Evolutionary conservation across 129 eudicot species (phyloP), one percentile per base, ranked within the genome.

Genomic region (Heracleum sosnowskyi): DNA sequence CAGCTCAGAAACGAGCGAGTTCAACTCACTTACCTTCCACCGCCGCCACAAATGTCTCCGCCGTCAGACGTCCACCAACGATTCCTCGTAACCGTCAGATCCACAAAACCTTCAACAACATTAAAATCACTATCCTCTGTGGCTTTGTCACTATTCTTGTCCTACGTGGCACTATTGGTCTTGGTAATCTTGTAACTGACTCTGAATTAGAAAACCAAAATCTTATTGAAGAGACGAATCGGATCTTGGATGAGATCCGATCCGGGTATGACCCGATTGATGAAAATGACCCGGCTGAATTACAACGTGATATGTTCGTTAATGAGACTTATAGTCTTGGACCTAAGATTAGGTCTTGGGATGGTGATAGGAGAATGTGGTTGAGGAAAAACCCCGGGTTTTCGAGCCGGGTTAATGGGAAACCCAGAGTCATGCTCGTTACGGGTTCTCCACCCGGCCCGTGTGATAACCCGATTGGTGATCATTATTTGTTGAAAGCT

Each of bases 391-490:
- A 91, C 81, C 90, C 86, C 4, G 87, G 81, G 17, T 94, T 94
- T 51, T 93, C 98, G 6, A 87, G 35, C 64, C 28, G 5, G 20
- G 84, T 94, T 7, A 81, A 87, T 2, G 96, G 97, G 46, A 91
- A 90, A 69, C 84, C 89, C 66, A 83, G 98, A 53, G 82, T 91
- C 35, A 63, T 94, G 88, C 93, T 94, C n/a, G 96, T 94, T 36
- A 94, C 98, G 29, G 98, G 98, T 10, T 94, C 98, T 15, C 90
- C 89, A 4, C 98, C 98, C 0, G 79, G 57, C 35, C 98, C 98
- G 44, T 94, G 98, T 80, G 98, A 94, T 78, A 94, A 94, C 76
- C 86, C 98, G 10, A 91, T 94, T 77, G 98, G 98, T 63, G 98
- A 94, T 87, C 98, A 94, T 89, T 94, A 91, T 75, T 74, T 94